Evolutionary conservation across 345 rosid species (phyloP).

Genomic region (Rhizophora mangle): DNA sequence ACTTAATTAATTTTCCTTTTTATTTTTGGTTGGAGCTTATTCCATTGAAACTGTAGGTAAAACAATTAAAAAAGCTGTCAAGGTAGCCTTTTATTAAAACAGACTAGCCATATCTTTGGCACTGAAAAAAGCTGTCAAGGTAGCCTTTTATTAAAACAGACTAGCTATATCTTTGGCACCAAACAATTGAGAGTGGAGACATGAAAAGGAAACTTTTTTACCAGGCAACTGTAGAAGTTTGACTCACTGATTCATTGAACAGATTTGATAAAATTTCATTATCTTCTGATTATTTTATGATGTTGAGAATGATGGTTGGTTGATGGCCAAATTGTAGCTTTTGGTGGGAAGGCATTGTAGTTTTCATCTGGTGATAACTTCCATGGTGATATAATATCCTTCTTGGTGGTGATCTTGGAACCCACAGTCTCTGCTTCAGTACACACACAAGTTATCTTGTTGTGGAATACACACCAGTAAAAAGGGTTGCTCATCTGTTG

Average conservation of each 20-base stretch:
- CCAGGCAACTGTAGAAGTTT: slow-evolving; percentile 44
- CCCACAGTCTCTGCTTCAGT: slow-evolving; percentile 94
- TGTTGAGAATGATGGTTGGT: slow-evolving; percentile 18
- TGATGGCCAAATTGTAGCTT: slow-evolving; percentile 52
- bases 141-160: slow-evolving; percentile 79
- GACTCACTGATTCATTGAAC: neutral
- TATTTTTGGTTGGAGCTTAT: neutral
- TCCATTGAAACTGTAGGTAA: slow-evolving; percentile 44
- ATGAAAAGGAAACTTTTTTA: slow-evolving; percentile 92
- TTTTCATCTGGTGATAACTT: slow-evolving; percentile 85
- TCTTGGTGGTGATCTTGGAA: slow-evolving; percentile 98
- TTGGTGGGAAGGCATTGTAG: slow-evolving; percentile 85
- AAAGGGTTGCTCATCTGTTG: slow-evolving; percentile 94
- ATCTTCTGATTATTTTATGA: neutral
- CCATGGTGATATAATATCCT: slow-evolving; percentile 45
- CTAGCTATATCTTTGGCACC: slow-evolving; percentile 85
- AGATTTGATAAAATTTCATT: neutral
- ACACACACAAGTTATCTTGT: slow-evolving; percentile 86
- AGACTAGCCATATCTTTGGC: slow-evolving; percentile 80
- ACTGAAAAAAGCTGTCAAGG: slow-evolving; percentile 35
- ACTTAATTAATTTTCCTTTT: neutral
- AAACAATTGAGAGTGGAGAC: slow-evolving; percentile 95
- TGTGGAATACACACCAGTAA: slow-evolving; percentile 96
- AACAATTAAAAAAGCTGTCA: slow-evolving; percentile 61
- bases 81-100: slow-evolving; percentile 78